A percentile compares a stretch with the other conserved stretches of the same genome.
phyloP scores from a whole-genome alignment of 129 eudicot species.

The Arctium lappa region DNA sequence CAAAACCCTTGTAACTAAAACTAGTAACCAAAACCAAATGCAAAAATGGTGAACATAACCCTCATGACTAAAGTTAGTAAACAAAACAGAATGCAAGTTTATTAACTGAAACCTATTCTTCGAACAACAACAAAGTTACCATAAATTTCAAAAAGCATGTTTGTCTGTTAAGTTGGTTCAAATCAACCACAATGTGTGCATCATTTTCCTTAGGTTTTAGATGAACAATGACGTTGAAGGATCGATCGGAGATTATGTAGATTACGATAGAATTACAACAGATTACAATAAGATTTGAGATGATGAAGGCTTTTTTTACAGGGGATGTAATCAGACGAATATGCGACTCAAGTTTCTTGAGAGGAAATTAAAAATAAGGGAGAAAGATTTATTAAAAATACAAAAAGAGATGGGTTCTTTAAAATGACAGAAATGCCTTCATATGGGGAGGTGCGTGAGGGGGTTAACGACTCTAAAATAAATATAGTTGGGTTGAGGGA shows the following conservation, averaged over 20 bases:
- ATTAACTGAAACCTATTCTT: background rate
- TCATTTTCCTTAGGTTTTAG: background rate
- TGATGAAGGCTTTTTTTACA: no score
- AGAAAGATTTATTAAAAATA: no score
- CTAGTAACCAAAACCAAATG: no score
- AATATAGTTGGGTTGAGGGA: background rate
- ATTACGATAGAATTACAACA: background rate
- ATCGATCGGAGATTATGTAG: background rate
- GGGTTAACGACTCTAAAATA: background rate
- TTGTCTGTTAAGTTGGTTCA: background rate
- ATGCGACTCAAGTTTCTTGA: no score
- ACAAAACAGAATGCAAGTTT: background rate
- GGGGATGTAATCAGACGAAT: background rate
- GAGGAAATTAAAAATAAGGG: no score
- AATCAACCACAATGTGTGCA: background rate
- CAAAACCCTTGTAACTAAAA: no score
- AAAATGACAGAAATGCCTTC: no score
- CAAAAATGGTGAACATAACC: no score
- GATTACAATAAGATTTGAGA: no score
- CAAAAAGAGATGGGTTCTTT: background rate
- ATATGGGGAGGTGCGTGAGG: background rate
- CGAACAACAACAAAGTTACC: background rate
- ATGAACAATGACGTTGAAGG: background rate
- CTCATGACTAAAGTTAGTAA: no score
- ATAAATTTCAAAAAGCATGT: background rate